Conservation (phyloP, 169 alveolate genomes). For the Cryptosporidium baileyi region DNA sequence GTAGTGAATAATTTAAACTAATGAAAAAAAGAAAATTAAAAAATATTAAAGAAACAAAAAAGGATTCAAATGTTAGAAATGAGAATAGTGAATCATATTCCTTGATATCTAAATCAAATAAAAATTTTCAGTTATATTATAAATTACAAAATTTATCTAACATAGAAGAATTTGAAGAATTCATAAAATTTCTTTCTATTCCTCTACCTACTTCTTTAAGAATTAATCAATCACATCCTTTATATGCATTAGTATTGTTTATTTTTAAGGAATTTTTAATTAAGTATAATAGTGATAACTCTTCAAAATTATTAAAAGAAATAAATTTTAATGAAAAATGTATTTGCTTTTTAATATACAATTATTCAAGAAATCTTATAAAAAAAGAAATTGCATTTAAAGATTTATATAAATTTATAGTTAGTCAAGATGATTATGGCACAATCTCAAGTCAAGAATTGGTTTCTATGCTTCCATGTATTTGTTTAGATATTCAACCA, state of each 20-base stretch:
- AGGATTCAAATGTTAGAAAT: no score
- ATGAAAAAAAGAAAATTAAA: no score
- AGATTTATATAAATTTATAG: constrained; percentile 77
- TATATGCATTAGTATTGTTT: neutral
- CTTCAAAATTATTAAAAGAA: neutral
- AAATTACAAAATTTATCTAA: neutral
- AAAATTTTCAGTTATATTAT: no score
- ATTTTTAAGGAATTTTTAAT: no score
- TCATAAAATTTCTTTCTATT: neutral
- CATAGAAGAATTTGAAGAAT: neutral
- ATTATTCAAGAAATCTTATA: constrained; percentile 39
- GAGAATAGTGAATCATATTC: no score
- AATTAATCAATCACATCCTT: constrained; percentile 8
- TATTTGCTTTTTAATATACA: neutral
- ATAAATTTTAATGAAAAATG: constrained; percentile 8
- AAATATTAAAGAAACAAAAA: neutral
- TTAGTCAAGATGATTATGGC: constrained; percentile 90
- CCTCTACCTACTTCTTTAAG: constrained; percentile 30
- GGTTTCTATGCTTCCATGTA: constrained; percentile 96
- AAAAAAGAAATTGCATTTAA: constrained; percentile 73
- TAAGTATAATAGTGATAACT: no score
- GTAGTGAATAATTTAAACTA: no score
- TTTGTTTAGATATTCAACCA: constrained; percentile 86
- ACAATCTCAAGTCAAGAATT: constrained; percentile 92
- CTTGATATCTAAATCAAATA: no score